Evolutionary conservation across 1,284 basidiomycete genomes (phyloP).

Genomic region (Gymnopus androsaceus): DNA sequence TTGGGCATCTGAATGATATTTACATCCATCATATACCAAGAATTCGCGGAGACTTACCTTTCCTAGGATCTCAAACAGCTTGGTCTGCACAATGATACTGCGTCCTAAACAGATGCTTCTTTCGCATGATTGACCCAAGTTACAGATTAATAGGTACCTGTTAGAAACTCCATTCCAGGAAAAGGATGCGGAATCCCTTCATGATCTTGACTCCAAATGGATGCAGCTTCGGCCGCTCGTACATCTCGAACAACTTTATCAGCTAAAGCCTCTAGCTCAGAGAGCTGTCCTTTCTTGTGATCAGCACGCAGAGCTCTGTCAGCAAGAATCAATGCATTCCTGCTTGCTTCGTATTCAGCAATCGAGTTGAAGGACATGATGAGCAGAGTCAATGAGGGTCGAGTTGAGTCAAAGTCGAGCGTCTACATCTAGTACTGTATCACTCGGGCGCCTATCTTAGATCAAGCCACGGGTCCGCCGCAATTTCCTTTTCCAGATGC

Average conservation of each 20-base stretch:
- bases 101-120: constrained; percentile 44
- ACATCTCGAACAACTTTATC: constrained; percentile 57
- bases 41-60: constrained; percentile 40
- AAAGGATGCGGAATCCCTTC: constrained; percentile 60
- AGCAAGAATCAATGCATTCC: constrained; percentile 42
- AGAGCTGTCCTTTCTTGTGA: constrained; percentile 26
- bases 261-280: constrained; percentile 49
- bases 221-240: constrained; percentile 52
- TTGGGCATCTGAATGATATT: constrained; percentile 64
- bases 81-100: constrained; percentile 57
- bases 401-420: background rate
- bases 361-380: no score
- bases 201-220: constrained; percentile 59
- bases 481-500: background rate
- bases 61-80: constrained; percentile 58
- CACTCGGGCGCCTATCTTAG: background rate
- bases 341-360: constrained; percentile 24
- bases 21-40: background rate
- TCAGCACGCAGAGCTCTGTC: constrained; percentile 50
- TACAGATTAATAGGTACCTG: constrained; percentile 39
- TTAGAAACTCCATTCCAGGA: constrained; percentile 77
- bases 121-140: no score
- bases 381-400: background rate
- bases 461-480: background rate
- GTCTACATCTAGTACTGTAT: background rate